Conservation (phyloP, 202 grass and related monocot genomes). For the Carex arenaria region DNA sequence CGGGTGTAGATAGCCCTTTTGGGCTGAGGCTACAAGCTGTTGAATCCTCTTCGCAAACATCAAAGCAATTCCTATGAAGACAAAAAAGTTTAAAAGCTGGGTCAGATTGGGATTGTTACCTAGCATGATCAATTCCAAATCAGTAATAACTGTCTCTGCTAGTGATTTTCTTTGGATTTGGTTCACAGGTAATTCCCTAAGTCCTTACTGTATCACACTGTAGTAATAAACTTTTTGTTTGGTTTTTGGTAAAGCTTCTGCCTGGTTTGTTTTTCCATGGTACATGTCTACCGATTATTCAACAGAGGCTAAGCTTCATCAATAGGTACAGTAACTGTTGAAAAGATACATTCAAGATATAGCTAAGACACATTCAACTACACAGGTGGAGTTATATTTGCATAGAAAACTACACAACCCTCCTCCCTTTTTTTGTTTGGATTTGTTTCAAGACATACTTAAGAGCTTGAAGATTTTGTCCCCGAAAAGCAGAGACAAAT, state of each 20-base stretch:
- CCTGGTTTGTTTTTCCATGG: neutral
- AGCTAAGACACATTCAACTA: conserved; percentile 38
- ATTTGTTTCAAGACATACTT: conserved; percentile 41
- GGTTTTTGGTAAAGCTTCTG: neutral
- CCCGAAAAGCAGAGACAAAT: conserved; percentile 66
- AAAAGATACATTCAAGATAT: conserved; percentile 18
- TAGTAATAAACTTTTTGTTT: neutral
- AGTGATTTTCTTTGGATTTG: neutral
- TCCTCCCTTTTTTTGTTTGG: no score
- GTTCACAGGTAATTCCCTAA: neutral
- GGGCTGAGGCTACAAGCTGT: conserved; percentile 5
- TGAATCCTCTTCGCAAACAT: conserved; percentile 56
- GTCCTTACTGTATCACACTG: neutral
- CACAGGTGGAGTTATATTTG: no score
- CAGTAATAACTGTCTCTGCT: neutral
- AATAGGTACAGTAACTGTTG: neutral
- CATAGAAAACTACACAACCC: no score
- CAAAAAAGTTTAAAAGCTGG: conserved; percentile 4
- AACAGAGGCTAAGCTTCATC: neutral
- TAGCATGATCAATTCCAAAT: neutral
- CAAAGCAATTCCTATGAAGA: conserved; percentile 68
- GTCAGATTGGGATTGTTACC: neutral
- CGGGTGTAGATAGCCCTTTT: conserved; percentile 20
- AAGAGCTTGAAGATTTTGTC: conserved; percentile 69
- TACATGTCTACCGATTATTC: neutral